Conservation (phyloP, 2,329 filamentous ascomycete species). For the Elsinoe batatas region DNA sequence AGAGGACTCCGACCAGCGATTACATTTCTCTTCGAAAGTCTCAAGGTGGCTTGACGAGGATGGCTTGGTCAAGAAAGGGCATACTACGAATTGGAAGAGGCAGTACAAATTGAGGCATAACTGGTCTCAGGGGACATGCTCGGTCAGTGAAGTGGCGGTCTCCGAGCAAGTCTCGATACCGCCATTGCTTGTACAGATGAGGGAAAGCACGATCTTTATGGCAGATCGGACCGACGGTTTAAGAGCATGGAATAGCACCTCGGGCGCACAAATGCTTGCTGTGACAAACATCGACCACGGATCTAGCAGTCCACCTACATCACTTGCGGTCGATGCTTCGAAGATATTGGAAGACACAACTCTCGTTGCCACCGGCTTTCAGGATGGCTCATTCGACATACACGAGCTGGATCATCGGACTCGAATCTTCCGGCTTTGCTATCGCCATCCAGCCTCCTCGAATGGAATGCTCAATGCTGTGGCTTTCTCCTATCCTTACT, state of each 20-base stretch:
- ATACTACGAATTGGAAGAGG: constrained; percentile 66
- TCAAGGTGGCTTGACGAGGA: constrained; percentile 55
- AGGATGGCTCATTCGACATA: constrained; percentile 60
- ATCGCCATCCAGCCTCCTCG: constrained; percentile 51
- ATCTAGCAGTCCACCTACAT: constrained; percentile 41
- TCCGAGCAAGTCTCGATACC: constrained; percentile 44
- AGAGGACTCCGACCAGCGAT: constrained; percentile 25
- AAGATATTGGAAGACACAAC: constrained; percentile 19
- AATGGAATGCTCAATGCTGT: constrained; percentile 60
- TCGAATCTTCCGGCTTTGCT: constrained; percentile 39
- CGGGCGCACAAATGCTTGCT: constrained; percentile 49
- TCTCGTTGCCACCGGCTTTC: constrained; percentile 56
- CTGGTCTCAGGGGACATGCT: constrained; percentile 76
- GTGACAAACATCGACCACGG: constrained; percentile 22
- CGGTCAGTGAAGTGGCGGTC: constrained; percentile 65
- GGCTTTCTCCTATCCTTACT: constrained; percentile 63
- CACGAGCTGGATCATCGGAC: constrained; percentile 49
- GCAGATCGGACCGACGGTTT: constrained; percentile 61
- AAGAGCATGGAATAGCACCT: constrained; percentile 60
- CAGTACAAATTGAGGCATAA: constrained; percentile 85
- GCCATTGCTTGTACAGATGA: constrained; percentile 62
- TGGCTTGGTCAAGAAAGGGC: constrained; percentile 42
- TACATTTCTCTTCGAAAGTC: constrained; percentile 45
- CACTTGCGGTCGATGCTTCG: constrained; percentile 51
- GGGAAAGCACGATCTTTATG: constrained; percentile 67